A percentile compares a stretch with the other conserved stretches of the same genome.
Conservation (phyloP, 345 rosid species). For the Iberis pinnata region DNA sequence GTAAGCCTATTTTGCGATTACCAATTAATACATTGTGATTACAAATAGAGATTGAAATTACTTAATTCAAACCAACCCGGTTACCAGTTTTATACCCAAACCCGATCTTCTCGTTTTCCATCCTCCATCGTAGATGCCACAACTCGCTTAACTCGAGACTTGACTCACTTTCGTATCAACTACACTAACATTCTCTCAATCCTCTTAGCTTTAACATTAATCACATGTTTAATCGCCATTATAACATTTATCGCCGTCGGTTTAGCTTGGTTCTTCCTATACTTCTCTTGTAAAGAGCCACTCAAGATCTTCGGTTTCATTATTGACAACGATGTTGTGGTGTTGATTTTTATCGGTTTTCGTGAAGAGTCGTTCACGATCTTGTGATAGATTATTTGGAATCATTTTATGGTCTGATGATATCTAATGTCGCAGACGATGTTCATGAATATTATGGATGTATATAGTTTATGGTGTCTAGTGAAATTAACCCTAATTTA, state of each 20-base stretch:
- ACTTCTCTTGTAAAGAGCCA: conserved; percentile 56
- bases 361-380: conserved; percentile 58
- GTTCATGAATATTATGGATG: conserved; percentile 38
- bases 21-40: no score
- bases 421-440: conserved; percentile 38
- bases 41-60: no score
- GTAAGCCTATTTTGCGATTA: no score
- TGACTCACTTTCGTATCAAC: conserved; percentile 52
- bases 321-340: conserved; percentile 40
- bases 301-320: conserved; percentile 33
- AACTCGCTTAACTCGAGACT: conserved; percentile 55
- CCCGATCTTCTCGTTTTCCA: conserved; percentile 42
- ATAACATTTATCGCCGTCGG: conserved; percentile 40
- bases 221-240: conserved; percentile 48
- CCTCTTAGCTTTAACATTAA: conserved; percentile 41
- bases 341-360: conserved; percentile 33
- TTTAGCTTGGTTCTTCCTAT: conserved; percentile 59
- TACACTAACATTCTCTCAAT: conserved; percentile 38
- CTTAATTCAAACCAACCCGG: no score
- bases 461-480: conserved; percentile 27
- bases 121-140: conserved; percentile 45
- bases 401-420: conserved; percentile 50
- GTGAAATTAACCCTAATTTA: no score
- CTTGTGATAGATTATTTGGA: conserved; percentile 55
- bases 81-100: no score